A percentile compares a stretch with the other conserved stretches of the same genome.
phyloP scores from a whole-genome alignment of 2,329 filamentous ascomycete species.

The Fusarium annulatum region DNA sequence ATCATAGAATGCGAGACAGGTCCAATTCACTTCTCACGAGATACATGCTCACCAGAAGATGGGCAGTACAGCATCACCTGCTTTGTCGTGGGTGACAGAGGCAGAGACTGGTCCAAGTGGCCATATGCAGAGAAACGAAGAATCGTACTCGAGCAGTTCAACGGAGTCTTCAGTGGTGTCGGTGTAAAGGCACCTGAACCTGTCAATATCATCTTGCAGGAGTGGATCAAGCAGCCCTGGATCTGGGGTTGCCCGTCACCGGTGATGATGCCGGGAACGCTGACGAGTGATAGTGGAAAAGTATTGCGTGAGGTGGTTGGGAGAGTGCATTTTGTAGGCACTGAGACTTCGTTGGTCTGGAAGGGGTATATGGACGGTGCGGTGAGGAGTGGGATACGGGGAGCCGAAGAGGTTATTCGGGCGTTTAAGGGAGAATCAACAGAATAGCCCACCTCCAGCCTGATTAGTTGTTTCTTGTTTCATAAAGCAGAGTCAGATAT shows the following conservation, averaged over 20 bases:
- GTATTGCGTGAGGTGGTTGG: constrained; percentile 47
- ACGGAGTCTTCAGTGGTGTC: constrained; percentile 14
- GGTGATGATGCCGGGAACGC: constrained; percentile 29
- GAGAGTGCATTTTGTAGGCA: constrained; percentile 43
- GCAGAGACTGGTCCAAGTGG: constrained; percentile 29
- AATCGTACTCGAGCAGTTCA: constrained; percentile 10
- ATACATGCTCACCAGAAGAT: constrained; percentile 40
- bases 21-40: constrained; percentile 45
- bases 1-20: constrained; percentile 51
- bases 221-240: constrained; percentile 35
- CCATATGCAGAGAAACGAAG: constrained; percentile 3
- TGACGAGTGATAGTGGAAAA: constrained; percentile 18
- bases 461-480: not conserved
- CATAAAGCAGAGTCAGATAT: too few relatives aligned
- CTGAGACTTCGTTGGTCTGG: constrained; percentile 41
- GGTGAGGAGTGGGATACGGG: constrained; percentile 34
- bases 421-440: constrained; percentile 5
- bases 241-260: constrained; percentile 27
- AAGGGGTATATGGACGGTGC: constrained; percentile 46
- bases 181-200: constrained; percentile 23
- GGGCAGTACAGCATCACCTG: constrained; percentile 44
- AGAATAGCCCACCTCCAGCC: not conserved
- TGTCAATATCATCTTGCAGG: constrained; percentile 30
- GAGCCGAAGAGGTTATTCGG: constrained; percentile 29
- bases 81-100: constrained; percentile 50